phyloP scores from a whole-genome alignment of 495 filamentous ascomycete genomes.

The Neurospora sp. region DNA sequence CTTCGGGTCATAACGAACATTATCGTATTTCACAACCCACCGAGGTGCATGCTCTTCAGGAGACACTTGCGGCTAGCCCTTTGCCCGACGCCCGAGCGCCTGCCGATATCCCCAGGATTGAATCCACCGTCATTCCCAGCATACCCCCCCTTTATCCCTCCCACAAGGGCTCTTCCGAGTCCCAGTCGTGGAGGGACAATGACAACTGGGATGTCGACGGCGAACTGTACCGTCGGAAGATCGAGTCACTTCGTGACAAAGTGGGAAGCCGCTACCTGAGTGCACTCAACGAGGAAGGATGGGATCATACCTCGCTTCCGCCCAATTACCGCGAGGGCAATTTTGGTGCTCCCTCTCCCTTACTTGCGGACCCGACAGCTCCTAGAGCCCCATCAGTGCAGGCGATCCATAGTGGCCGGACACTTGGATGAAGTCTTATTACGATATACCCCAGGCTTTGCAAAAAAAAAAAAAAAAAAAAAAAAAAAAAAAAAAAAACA shows the following conservation, averaged over 20 bases:
- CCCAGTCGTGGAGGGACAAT: constrained; percentile 32
- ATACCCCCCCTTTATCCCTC: constrained; percentile 33
- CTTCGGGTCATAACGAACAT: constrained; percentile 20
- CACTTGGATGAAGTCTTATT: constrained; percentile 37
- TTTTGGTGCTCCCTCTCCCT: constrained; percentile 30
- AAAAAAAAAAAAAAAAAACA: too few relatives aligned
- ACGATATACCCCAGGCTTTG: too few relatives aligned
- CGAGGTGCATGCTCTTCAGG: constrained; percentile 16
- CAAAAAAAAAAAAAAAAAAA: constrained; percentile 28
- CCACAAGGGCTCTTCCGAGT: constrained; percentile 23
- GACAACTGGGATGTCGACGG: constrained; percentile 59
- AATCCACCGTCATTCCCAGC: constrained; percentile 31
- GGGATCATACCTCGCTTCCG: constrained; percentile 32
- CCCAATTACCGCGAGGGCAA: constrained; percentile 25
- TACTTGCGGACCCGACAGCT: constrained; percentile 32
- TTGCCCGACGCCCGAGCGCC: constrained; percentile 18
- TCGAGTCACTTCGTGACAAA: constrained; percentile 75
- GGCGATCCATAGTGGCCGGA: constrained; percentile 40
- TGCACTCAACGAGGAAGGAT: constrained; percentile 70
- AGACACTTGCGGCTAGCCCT: constrained; percentile 17
- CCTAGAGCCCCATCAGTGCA: constrained; percentile 37
- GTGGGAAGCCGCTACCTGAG: constrained; percentile 78
- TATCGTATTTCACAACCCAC: constrained; percentile 36
- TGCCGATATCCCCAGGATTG: constrained; percentile 35
- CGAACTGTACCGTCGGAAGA: constrained; percentile 72